Evolutionary conservation across 306 rosid genomes (phyloP), one percentile per base, ranked within the genome.

Genomic region (Notholithocarpus densiflorus): DNA sequence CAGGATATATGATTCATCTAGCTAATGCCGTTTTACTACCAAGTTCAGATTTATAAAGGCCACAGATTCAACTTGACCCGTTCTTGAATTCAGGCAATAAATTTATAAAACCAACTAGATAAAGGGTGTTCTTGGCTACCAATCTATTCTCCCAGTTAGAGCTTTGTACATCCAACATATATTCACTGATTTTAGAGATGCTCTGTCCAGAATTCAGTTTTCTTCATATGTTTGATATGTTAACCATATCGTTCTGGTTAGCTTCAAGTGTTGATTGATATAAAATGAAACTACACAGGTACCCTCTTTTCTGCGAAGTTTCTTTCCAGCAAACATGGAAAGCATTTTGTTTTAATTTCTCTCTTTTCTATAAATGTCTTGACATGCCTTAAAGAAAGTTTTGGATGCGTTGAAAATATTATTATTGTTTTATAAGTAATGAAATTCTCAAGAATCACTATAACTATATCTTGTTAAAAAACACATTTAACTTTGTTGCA

Each of bases 401-500:
- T 17, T 65, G 10, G 71, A 18, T 31, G 14, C 15, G 21, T 21
- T 6, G 20, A 65, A 31, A 3, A 31, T 27, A 31, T 65, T 6
- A 31, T 17, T 31, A 5, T 17, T 13, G 20, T 17, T 29, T 11
- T 17, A 14, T 32, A 65, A 18, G 7, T 31, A 20, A 65, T 31
- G 17, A 21, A 27, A 19, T 65, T 65, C 12, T 65, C 45, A 20
- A 65, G 13, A 77, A 69, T 14, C 34, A 21, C 18, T 48, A 17
- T 26, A 45, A 31, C 14, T 31, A 37, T 32, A 20, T 37, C 15
- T 32, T 5, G 29, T 53, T 40, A 19, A 37, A 18, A 54, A 43
- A 72, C 26, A 6, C 18, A 14, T 84, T 53, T 29, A 73, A 43
- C 82, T 13, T 17, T 80, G 21, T 77, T 70, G 79, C 81, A 94